Base-by-base conservation (phyloP, 2,329 filamentous ascomycete species). In the Rutstroemia sydowiana region DNA sequence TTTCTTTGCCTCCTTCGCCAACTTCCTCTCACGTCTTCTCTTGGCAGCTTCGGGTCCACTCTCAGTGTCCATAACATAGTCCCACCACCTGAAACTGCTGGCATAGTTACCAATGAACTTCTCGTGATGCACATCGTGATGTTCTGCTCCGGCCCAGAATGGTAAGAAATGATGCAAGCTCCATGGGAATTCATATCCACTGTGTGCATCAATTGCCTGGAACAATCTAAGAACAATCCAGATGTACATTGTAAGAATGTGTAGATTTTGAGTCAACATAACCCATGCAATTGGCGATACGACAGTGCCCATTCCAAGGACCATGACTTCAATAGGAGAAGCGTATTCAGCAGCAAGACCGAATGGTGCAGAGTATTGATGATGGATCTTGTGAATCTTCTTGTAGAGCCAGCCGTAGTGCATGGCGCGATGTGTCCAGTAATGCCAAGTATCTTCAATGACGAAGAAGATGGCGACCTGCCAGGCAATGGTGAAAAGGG, bases 21-120 rank as follows among this genome's bases (percentile, higher is more conserved):
- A 64, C 80, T 87, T 91, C 70, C 75, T 82, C 71, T 93, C 89
- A 55, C 90, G 81, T 66, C 91, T 84, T 67, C 78, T 80, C 82
- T 90, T 91, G 63, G 86, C 79, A 37, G 92, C 88, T 71, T 95
- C 92, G 34, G 88, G 81, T 48, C 88, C 89, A 58, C 88, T 88
- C 78, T 98, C 92, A 56, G 93, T 98, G 71, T 96, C 91, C 61
- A 97, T 78, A 62, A 84, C 70, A 70, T 87, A 95, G 74, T 98
- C 93, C 93, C 93, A 98, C 93, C 93, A 98, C 70, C 92, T 82
- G 82, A 98, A 98, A 76, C 88, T 95, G 68, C 90, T 95, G 47
- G 92, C 77, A 70, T 97, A 98, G 77, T 98, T 98, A 63, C 93
- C 93, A 58, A 98, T 90, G 74, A 98, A 98, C 69, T 90, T 89